Conservation (phyloP, 495 filamentous ascomycete genomes). For the Penicillium longicatenatum region DNA sequence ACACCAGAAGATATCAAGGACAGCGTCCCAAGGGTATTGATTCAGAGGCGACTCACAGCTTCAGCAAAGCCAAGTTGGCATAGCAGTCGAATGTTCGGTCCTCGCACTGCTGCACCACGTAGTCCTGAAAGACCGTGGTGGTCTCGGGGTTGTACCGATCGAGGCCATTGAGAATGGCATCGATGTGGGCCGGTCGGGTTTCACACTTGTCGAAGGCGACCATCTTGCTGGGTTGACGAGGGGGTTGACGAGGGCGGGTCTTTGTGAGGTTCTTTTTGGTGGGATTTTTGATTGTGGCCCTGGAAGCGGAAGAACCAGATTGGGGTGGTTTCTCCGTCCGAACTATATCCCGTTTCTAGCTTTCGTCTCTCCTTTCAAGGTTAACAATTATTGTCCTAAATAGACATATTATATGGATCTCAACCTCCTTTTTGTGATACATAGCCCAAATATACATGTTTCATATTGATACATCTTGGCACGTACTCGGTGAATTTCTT, state of each 20-base stretch:
- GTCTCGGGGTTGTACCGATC: slow-evolving; percentile 99
- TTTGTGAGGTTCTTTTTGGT: slow-evolving; percentile 38
- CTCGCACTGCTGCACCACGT: slow-evolving; percentile 94
- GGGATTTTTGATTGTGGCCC: slow-evolving; percentile 48
- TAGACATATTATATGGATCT: too few relatives aligned
- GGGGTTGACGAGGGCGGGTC: slow-evolving; percentile 30
- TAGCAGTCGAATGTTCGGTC: slow-evolving; percentile 91
- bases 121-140: slow-evolving; percentile 89
- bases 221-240: slow-evolving; percentile 39
- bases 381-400: too few relatives aligned
- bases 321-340: slow-evolving; percentile 33
- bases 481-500: too few relatives aligned
- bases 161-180: slow-evolving; percentile 85
- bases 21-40: slow-evolving; percentile 4
- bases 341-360: slow-evolving; percentile 17
- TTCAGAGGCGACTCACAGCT: slow-evolving; percentile 75
- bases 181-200: slow-evolving; percentile 83
- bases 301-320: slow-evolving; percentile 20
- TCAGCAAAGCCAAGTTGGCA: slow-evolving; percentile 92
- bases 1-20: slow-evolving; percentile 5
- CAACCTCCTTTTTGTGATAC: too few relatives aligned
- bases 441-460: too few relatives aligned
- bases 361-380: not conserved
- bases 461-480: too few relatives aligned
- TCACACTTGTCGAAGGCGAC: slow-evolving; percentile 58